Evolutionary conservation across 2,329 filamentous ascomycete genomes (phyloP).

Genomic region (Aspergillus pseudoglaucus): DNA sequence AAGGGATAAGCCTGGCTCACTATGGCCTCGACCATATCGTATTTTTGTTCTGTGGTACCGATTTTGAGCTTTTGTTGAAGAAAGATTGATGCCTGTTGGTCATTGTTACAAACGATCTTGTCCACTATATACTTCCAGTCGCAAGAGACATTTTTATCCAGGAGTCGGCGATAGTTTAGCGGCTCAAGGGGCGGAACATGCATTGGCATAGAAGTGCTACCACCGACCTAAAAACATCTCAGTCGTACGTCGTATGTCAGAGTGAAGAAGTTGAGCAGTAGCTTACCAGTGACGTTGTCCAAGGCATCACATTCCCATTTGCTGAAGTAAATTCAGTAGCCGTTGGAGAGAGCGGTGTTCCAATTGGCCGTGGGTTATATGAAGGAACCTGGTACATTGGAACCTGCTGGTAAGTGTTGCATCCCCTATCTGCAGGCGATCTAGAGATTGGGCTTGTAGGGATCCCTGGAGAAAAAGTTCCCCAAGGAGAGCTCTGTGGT

Average conservation of each 20-base stretch:
- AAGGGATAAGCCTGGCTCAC: constrained; percentile 88
- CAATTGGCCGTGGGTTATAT: constrained; percentile 53
- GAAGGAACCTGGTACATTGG: constrained; percentile 28
- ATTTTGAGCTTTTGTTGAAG: constrained; percentile 98
- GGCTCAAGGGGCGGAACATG: constrained; percentile 85
- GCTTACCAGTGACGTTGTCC: constrained; percentile 47
- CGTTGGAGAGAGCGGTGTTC: constrained; percentile 64
- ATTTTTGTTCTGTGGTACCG: constrained; percentile 89
- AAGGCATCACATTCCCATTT: constrained; percentile 17
- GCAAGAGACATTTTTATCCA: constrained; percentile 93
- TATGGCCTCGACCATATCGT: constrained; percentile 93
- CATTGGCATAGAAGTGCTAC: constrained; percentile 57
- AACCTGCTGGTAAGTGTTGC: constrained; percentile 28
- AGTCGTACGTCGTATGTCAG: constrained; percentile 15
- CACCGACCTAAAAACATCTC: constrained; percentile 11
- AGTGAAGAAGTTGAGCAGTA: background rate
- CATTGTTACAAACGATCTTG: constrained; percentile 98
- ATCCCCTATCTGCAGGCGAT: constrained; percentile 22
- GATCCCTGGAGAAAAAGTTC: constrained; percentile 21
- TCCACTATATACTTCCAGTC: constrained; percentile 99
- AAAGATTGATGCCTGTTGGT: constrained; percentile 98
- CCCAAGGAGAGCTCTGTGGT: constrained; percentile 28
- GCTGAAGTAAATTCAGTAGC: constrained; percentile 65
- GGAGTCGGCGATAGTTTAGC: constrained; percentile 87
- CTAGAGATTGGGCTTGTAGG: constrained; percentile 19